Evolutionary conservation across 495 filamentous ascomycete species (phyloP), one percentile per base, ranked within the genome.

Genomic region (Neurospora terricola): DNA sequence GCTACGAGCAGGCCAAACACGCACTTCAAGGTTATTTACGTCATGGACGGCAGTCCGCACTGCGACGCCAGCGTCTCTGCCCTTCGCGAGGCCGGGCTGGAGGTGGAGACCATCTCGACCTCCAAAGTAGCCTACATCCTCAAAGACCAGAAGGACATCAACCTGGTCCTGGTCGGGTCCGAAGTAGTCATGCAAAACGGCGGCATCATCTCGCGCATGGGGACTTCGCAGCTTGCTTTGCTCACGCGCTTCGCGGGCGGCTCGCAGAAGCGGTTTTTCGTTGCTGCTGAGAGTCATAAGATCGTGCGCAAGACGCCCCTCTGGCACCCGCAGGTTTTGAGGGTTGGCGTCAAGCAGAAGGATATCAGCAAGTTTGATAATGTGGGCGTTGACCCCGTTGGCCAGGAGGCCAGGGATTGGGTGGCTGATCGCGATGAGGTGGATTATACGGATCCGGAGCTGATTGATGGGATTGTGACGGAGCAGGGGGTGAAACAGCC

Each of bases 141-240:
- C 73, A 88, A 87, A n/a, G 74, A 75, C 73, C 62, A 75, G 11
- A 91, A 91, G 80, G 87, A 91, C 77, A 89, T 93, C 11, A 88
- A 91, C 77, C 87, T 94, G 76, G 90, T 95, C 0, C 90, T 99
- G 69, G 92, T 96, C 16, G 96, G 96, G 69, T 93, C 94, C n/a
- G 96, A 99, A 76, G 94, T 92, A 68, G 93, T 98, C 23, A 92
- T 96, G 48, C 93, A 96, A 76, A 96, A 98, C 80, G 96, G 96
- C 21, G 94, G 95, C 36, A 90, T 98, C 72, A 92, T 99, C 74
- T 94, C 90, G 48, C 84, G 94, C 69, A 87, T 98, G 86, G 96
- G 96, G 30, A 98, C 96, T 7, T 94, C 92, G 75, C 96, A 98
- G 83, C 89, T 98, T 70, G 94, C 93, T 1, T 82, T 92, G 69